Evolutionary conservation across 805 yeast species (phyloP), one percentile per base, ranked within the genome.

Genomic region (Ogataea philodendri): DNA sequence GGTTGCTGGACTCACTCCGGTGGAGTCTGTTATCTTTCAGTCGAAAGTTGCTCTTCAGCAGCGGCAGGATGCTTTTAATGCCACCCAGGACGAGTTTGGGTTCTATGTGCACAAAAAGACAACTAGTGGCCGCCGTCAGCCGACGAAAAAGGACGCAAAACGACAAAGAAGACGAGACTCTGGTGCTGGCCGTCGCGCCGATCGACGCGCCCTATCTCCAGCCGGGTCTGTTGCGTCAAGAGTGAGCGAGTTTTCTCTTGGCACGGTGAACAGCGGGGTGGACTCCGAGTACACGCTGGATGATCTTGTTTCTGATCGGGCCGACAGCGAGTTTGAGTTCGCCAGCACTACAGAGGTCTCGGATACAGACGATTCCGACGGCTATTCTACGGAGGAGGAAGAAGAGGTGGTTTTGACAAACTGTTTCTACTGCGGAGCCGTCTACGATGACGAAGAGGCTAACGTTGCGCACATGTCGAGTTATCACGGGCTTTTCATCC

Each of bases 401-500:
- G 19, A 21, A 5, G 59, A 51, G 5, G 41, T 67, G 6, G 70
- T 75, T 5, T 53, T 68, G 26, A 60, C 66, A 2, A 53, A 55
- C 15, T 75, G 81, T 44, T 70, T 73, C 51, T 75, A 67, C 46
- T 74, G 81, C 52, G 74, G 74, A 0, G 41, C 46, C 13, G 55
- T 65, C 26, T 63, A 62, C 44, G 46, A 42, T 7, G 66, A 62
- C 21, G 34, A 65, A 1, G 76, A 72, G n/a, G 65, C 59, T 9
- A 68, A 67, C 44, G 53, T 84, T 16, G 66, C 65, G 19, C 96
- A 93, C 57, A 84, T 93, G 95, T 76, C 72, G 51, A 66, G 67
- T 29, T 68, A 58, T 27, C 96, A 84, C 58, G 97, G 97, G 0
- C 70, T 93, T 20, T 90, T 81, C 45, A 72, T 93, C 6, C 98